These are phyloP conservation scores for Verticillium zaregamsianum DNA, from an alignment of 2,329 filamentous ascomycete genomes.

Conservation along the genomic window DNA sequence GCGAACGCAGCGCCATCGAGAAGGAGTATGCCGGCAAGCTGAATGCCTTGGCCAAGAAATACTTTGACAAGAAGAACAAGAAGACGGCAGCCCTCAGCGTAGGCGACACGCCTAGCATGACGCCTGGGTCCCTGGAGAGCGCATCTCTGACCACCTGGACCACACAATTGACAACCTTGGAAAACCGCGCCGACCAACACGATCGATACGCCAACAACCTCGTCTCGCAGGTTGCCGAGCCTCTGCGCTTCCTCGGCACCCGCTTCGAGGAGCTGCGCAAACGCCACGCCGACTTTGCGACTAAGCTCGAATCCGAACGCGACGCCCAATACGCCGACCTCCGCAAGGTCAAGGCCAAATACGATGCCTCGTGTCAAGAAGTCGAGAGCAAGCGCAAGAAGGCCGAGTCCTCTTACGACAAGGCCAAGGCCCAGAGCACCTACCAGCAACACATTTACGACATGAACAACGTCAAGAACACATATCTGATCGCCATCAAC, in stretches of 20 bases:
- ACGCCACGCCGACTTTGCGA: conserved; percentile 82
- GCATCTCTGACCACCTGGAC: conserved; percentile 97
- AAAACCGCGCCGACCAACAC: conserved; percentile 83
- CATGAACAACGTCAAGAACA: conserved; percentile 98
- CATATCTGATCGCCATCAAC: conserved; percentile 94
- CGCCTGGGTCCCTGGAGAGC: conserved; percentile 91
- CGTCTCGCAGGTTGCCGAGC: conserved; percentile 76
- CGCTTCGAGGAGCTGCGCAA: conserved; percentile 92
- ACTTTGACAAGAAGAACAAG: conserved; percentile 93
- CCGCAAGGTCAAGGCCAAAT: conserved; percentile 87
- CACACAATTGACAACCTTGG: conserved; percentile 85
- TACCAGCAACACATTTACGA: conserved; percentile 91
- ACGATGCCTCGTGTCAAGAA: conserved; percentile 89
- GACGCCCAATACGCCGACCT: conserved; percentile 80
- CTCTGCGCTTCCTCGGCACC: conserved; percentile 67
- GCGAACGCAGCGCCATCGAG: conserved; percentile 88
- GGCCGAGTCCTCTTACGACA: conserved; percentile 89
- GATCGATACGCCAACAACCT: conserved; percentile 79
- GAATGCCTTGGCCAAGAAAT: conserved; percentile 84
- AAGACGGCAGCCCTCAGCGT: conserved; percentile 86
- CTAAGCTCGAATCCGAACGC: conserved; percentile 83
- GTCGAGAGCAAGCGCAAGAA: conserved; percentile 95
- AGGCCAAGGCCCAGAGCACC: conserved; percentile 82
- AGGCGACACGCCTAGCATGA: conserved; percentile 87
- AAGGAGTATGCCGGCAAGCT: conserved; percentile 95